phyloP scores from a whole-genome alignment of 176 grass and related monocot genomes.

The Alopecurus myosuroides region DNA sequence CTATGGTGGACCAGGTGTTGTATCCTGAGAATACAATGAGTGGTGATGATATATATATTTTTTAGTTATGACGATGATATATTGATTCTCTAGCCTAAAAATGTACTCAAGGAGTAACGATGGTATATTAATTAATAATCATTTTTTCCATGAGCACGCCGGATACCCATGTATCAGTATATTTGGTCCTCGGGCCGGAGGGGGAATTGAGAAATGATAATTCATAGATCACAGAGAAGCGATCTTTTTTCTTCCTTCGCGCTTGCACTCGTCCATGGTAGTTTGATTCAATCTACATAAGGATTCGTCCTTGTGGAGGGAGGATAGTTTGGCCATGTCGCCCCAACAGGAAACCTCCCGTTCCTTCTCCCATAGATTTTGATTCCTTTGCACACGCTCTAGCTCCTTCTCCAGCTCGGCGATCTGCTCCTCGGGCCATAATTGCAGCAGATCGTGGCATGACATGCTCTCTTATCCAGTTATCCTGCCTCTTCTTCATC shows the following conservation, averaged over 20 bases:
- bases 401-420: constrained; percentile 71
- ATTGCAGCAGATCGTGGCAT: constrained; percentile 66
- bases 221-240: background rate
- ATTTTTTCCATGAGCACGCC: too few species aligned
- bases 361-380: constrained; percentile 67
- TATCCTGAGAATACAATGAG: background rate
- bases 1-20: constrained; percentile 17
- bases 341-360: constrained; percentile 81
- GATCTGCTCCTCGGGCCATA: constrained; percentile 68
- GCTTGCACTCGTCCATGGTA: too few species aligned
- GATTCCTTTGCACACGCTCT: constrained; percentile 40
- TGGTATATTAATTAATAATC: too few species aligned
- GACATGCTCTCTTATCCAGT: too few species aligned
- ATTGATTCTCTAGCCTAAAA: too few species aligned
- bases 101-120: too few species aligned
- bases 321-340: constrained; percentile 75
- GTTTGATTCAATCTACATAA: constrained; percentile 21
- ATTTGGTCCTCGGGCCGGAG: too few species aligned
- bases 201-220: too few species aligned
- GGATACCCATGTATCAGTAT: too few species aligned
- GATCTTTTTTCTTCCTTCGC: background rate
- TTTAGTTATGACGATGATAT: too few species aligned
- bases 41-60: too few species aligned
- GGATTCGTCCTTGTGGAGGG: constrained; percentile 57
- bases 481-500: too few species aligned